Evolutionary conservation across 2,329 filamentous ascomycete genomes (phyloP).

Genomic region (Pestalotiopsis sp.): DNA sequence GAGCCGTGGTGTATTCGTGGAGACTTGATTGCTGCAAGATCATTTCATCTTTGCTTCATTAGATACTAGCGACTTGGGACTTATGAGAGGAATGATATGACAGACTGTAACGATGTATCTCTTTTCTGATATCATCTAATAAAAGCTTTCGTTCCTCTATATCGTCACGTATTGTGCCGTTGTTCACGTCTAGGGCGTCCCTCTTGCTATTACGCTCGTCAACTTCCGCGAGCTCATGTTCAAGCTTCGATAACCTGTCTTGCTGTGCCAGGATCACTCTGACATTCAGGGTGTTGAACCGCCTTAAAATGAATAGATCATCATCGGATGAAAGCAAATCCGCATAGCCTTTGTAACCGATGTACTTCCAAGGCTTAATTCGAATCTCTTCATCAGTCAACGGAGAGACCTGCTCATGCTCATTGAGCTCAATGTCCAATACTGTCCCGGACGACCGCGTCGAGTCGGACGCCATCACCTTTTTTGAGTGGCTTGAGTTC

Average conservation of each 20-base stretch:
- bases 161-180: conserved; percentile 28
- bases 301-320: conserved; percentile 32
- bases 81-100: no score
- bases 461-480: neutral
- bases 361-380: neutral
- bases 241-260: conserved; percentile 31
- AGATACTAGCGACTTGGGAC: neutral
- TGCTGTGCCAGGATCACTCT: conserved; percentile 33
- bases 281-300: conserved; percentile 31
- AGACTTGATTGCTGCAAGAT: neutral
- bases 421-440: neutral
- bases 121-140: neutral
- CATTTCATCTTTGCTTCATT: neutral
- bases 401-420: neutral
- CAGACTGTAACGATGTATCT: neutral
- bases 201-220: neutral
- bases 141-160: conserved; percentile 15
- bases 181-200: conserved; percentile 16
- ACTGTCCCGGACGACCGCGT: neutral
- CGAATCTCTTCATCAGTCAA: neutral
- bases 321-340: conserved; percentile 16
- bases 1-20: neutral
- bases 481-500: neutral
- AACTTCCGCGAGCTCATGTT: conserved; percentile 16
- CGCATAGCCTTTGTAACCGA: neutral